These are phyloP conservation scores for Pichia nakasei DNA, from an alignment of 805 yeast species.

Conservation along the genomic window DNA sequence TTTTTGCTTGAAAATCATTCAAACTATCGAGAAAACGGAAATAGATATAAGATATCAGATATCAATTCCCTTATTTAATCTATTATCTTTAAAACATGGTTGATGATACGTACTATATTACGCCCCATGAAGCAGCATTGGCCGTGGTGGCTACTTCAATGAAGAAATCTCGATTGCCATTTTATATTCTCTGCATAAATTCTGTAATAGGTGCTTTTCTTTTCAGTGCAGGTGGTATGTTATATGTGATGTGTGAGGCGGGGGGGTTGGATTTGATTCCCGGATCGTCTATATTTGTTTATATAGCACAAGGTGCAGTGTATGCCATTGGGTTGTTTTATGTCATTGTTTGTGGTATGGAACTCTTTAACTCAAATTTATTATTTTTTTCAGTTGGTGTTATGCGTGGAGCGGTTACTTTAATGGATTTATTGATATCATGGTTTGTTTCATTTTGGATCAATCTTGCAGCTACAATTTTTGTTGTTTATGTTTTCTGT, in stretches of 20 bases:
- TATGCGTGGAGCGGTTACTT: constrained; percentile 58
- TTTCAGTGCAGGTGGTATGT: constrained; percentile 67
- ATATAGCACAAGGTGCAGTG: constrained; percentile 48
- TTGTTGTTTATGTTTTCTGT: constrained; percentile 58
- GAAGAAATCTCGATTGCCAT: constrained; percentile 66
- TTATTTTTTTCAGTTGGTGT: constrained; percentile 63
- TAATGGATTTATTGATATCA: constrained; percentile 52
- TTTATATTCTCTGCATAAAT: constrained; percentile 52
- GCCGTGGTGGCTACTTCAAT: constrained; percentile 80
- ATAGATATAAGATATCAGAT: too few species aligned
- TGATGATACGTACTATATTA: constrained; percentile 50
- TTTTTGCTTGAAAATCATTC: too few species aligned
- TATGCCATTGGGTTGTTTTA: constrained; percentile 69
- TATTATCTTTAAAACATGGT: constrained; percentile 21
- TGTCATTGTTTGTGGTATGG: constrained; percentile 69
- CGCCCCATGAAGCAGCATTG: constrained; percentile 74
- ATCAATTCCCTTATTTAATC: too few species aligned
- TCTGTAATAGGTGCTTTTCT: constrained; percentile 63
- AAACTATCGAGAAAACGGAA: too few species aligned
- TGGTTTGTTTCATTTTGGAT: constrained; percentile 63
- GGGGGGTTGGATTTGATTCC: constrained; percentile 31
- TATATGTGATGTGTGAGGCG: constrained; percentile 47
- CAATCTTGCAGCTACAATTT: constrained; percentile 55
- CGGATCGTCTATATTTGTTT: constrained; percentile 44
- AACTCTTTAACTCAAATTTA: constrained; percentile 66